A percentile compares a stretch with the other conserved stretches of the same genome.
Evolutionary conservation across 192 early-diverging fungal genomes (phyloP).

Genomic region (Entomortierella beljakovae): DNA sequence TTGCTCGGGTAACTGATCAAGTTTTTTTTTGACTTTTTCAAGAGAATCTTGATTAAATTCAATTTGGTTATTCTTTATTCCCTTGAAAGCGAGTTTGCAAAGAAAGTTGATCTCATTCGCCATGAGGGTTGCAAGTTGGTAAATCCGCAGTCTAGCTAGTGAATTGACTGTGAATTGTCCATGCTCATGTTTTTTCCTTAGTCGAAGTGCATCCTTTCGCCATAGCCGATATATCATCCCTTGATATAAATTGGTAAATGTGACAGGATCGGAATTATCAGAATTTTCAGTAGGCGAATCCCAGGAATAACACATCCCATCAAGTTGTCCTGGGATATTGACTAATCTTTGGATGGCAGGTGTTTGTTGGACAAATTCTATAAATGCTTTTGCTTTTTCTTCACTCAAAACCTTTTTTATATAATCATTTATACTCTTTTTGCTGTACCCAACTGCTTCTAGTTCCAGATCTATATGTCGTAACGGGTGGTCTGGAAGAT

Average conservation of each 20-base stretch:
- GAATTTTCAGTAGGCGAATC: constrained; percentile 23
- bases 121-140: too few species aligned
- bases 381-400: neutral
- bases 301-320: constrained; percentile 30
- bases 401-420: constrained; percentile 3
- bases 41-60: constrained; percentile 14
- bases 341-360: constrained; percentile 14
- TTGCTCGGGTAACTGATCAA: neutral
- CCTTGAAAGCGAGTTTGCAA: constrained; percentile 27
- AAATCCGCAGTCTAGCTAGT: too few species aligned
- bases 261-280: neutral
- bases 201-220: constrained; percentile 13
- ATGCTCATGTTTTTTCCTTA: neutral
- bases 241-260: constrained; percentile 23
- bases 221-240: constrained; percentile 12
- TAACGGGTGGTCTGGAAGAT: too few species aligned
- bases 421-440: constrained; percentile 7
- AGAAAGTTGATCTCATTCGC: constrained; percentile 15
- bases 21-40: neutral
- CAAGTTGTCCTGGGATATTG: constrained; percentile 32
- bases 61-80: constrained; percentile 23
- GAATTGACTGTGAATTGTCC: neutral
- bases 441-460: constrained; percentile 15
- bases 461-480: constrained; percentile 10
- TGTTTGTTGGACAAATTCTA: constrained; percentile 23